Evolutionary conservation across 2,329 filamentous ascomycete genomes (phyloP).

Genomic region (Sporothrix schenckii): DNA sequence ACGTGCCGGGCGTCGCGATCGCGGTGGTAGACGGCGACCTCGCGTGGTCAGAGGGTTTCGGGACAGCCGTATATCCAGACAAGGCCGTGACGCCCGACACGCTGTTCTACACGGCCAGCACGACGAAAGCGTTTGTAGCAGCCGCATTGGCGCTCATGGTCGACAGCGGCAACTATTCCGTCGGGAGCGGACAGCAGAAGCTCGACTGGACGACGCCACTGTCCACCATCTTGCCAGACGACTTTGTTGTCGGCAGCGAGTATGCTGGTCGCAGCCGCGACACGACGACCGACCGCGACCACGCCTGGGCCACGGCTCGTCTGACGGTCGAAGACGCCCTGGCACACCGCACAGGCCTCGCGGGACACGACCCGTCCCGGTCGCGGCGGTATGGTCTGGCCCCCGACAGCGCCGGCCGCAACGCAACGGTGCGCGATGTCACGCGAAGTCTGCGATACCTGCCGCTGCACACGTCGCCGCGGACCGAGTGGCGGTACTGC

Average conservation of each 20-base stretch:
- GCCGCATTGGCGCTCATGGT: slow-evolving; percentile 54
- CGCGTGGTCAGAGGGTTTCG: slow-evolving; percentile 51
- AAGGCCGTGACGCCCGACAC: slow-evolving; percentile 51
- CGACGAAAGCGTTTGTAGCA: slow-evolving; percentile 58
- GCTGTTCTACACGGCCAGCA: slow-evolving; percentile 58
- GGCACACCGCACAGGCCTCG: slow-evolving; percentile 55
- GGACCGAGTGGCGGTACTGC: slow-evolving; percentile 53
- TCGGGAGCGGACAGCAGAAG: background rate
- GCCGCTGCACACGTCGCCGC: slow-evolving; percentile 42
- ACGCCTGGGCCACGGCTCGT: slow-evolving; percentile 47
- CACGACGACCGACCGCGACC: slow-evolving; percentile 41
- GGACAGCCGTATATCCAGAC: slow-evolving; percentile 45
- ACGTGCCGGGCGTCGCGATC: slow-evolving; percentile 54
- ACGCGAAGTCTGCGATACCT: slow-evolving; percentile 50
- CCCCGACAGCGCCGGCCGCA: slow-evolving; percentile 42
- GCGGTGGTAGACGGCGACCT: slow-evolving; percentile 52
- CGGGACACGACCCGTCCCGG: slow-evolving; percentile 47
- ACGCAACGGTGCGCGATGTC: slow-evolving; percentile 44
- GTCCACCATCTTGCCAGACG: slow-evolving; percentile 51
- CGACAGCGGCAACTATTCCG: slow-evolving; percentile 46
- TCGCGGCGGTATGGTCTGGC: slow-evolving; percentile 38
- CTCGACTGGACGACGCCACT: slow-evolving; percentile 53
- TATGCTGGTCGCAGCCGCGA: background rate
- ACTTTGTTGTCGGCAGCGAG: slow-evolving; percentile 47
- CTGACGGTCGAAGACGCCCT: slow-evolving; percentile 58